These are phyloP conservation scores for Phytophthora europaea DNA, from an alignment of 352 stramenopile species.

Conservation along the genomic window DNA sequence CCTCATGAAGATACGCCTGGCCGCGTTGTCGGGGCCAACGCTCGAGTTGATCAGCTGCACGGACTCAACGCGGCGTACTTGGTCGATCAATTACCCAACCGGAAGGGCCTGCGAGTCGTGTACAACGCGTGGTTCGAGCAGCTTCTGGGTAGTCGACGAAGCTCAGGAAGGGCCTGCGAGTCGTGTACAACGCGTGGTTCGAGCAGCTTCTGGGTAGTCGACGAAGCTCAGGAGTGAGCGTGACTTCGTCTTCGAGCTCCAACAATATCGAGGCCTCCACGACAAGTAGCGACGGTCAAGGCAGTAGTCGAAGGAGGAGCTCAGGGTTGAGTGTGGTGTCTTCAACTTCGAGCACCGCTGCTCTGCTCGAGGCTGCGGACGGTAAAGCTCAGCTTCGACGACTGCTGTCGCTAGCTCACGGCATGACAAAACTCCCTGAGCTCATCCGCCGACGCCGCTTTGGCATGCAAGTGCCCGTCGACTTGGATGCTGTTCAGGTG, in stretches of 20 bases:
- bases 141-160: not conserved
- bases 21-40: slow-evolving; percentile 20
- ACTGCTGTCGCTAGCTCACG: slow-evolving; percentile 26
- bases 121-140: slow-evolving; percentile 39
- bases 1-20: slow-evolving; percentile 19
- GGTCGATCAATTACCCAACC: slow-evolving; percentile 33
- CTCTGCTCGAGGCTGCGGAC: not conserved
- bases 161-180: slow-evolving; percentile 28
- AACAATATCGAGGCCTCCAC: slow-evolving; percentile 1
- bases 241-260: not conserved
- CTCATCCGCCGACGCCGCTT: slow-evolving; percentile 34
- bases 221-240: not conserved
- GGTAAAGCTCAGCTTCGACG: slow-evolving; percentile 34
- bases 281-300: too few species aligned
- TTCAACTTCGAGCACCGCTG: slow-evolving; percentile 7
- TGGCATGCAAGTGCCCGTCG: slow-evolving; percentile 31
- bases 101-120: slow-evolving; percentile 35
- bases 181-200: slow-evolving; percentile 44
- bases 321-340: slow-evolving; percentile 4
- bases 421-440: slow-evolving; percentile 32
- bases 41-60: slow-evolving; percentile 43
- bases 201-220: slow-evolving; percentile 4
- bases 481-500: slow-evolving; percentile 21
- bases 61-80: slow-evolving; percentile 34
- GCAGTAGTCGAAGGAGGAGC: slow-evolving; percentile 14